Base-by-base conservation (phyloP, 208 protist species). In the Trypanosoma theileri region DNA sequence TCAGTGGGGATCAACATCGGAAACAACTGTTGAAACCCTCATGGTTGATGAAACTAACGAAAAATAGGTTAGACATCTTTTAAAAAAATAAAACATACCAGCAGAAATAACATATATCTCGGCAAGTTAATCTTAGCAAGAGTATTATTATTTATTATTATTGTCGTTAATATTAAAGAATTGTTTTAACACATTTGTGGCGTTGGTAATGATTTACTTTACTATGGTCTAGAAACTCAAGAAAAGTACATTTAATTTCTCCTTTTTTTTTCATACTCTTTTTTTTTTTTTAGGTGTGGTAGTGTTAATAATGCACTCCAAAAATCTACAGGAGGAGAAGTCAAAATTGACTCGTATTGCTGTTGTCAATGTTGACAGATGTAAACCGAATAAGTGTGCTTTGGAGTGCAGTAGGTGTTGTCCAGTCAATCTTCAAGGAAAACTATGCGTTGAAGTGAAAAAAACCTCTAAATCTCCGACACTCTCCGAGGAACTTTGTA, bases 401-500 rank as follows among this genome's bases (percentile, higher is more conserved):
- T 89, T 98, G 31, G 98, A 99, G 72, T 99, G 99, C 85, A 98
- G 99, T 77, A 97, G 96, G 69, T 95, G 87, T 69, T 99, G 99
- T 75, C 99, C 99, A 35, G 98, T 99, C 59, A 97, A 99, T 24
- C 91, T 98, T 66, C 87, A 93, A 79, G 98, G 98, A 54, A 99
- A 99, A 75, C 83, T 99, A 24, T 99, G 99, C 85, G 99, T 99
- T 74, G 98, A 99, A 65, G 99, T 99, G n/a, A 84, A 75, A 4
- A 81, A 91, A 51, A 96, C 91, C 17, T 82, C 76, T 63, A 99
- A 98, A 75, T 84, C 98, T 48, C 89, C 97, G 12, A 93, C 81
- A 51, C 98, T 99, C 59, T 99, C 98, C 1, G 99, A 99, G 78
- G 92, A 98, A 59, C 87, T 99, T 17, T 99, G 99, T 86, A 99